phyloP scores from a whole-genome alignment of 1,284 basidiomycete species.

The Cryptococcus maquisensis region DNA sequence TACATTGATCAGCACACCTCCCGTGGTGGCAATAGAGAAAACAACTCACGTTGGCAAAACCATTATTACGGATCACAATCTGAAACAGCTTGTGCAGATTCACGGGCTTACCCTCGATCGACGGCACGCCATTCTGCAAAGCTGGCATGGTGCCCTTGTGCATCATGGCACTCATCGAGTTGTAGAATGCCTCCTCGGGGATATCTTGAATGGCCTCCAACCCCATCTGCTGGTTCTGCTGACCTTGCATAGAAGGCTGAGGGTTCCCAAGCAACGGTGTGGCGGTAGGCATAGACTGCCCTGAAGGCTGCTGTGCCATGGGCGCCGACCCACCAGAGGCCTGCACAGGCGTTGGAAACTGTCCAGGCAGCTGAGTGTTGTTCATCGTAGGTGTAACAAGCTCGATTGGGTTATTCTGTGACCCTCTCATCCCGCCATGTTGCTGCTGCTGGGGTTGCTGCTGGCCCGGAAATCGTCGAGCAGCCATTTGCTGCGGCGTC shows the following conservation, averaged over 20 bases:
- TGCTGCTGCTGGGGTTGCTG: conserved; percentile 2
- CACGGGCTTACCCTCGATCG: conserved; percentile 23
- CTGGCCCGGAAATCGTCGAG: neutral
- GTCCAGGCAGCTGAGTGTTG: conserved; percentile 6
- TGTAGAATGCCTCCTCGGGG: conserved; percentile 15
- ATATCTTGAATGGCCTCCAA: conserved; percentile 17
- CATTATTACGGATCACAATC: conserved; percentile 34
- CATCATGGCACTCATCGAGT: conserved; percentile 6
- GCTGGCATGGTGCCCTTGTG: neutral
- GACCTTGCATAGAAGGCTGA: neutral
- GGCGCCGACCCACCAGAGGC: conserved; percentile 3
- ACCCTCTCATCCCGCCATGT: conserved; percentile 9
- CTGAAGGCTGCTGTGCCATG: neutral
- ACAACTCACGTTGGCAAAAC: conserved; percentile 27
- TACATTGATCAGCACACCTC: neutral
- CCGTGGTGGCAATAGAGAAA: neutral
- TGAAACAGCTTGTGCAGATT: conserved; percentile 31
- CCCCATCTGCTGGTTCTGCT: conserved; percentile 10
- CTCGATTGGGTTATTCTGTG: conserved; percentile 16
- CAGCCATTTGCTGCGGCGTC: neutral
- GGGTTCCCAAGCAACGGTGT: neutral
- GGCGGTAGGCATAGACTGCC: neutral
- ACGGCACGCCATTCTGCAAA: conserved; percentile 7
- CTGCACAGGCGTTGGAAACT: conserved; percentile 8
- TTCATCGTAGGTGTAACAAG: conserved; percentile 14